These are phyloP conservation scores for Penicillium cosmopolitanum DNA, from an alignment of 495 filamentous ascomycete species.

Conservation along the genomic window DNA sequence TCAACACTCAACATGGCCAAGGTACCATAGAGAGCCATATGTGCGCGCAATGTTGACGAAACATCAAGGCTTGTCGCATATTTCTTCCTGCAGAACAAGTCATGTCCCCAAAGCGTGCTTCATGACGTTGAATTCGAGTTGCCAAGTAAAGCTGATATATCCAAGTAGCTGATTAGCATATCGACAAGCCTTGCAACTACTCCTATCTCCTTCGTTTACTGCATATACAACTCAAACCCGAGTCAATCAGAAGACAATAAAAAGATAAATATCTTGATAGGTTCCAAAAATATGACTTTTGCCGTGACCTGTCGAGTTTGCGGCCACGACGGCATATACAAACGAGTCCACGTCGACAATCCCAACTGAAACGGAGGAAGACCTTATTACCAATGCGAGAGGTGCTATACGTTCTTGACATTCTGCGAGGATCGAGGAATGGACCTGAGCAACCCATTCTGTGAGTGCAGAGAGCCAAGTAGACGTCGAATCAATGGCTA, in stretches of 20 bases:
- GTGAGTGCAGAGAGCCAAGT: conserved; percentile 8
- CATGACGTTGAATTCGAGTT: too few relatives aligned
- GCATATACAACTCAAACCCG: neutral
- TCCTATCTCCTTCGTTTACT: neutral
- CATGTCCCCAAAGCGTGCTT: too few relatives aligned
- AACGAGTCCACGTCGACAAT: neutral
- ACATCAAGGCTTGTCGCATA: neutral
- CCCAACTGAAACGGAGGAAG: conserved; percentile 16
- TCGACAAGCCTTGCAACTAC: too few relatives aligned
- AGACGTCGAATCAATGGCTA: conserved; percentile 8
- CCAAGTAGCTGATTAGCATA: too few relatives aligned
- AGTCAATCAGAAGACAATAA: neutral
- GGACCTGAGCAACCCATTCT: conserved; percentile 6
- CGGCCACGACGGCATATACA: neutral
- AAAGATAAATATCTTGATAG: neutral
- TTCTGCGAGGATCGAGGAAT: conserved; percentile 15
- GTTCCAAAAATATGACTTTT: neutral
- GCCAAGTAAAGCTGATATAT: too few relatives aligned
- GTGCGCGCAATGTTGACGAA: neutral
- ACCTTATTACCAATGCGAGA: conserved; percentile 11
- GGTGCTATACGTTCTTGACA: conserved; percentile 9
- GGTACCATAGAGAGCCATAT: neutral
- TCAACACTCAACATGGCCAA: too few relatives aligned
- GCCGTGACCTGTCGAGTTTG: neutral
- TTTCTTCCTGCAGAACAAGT: too few relatives aligned